Evolutionary conservation across 306 rosid species (phyloP), one percentile per base, ranked within the genome.

Genomic region (Vigna trinervia): DNA sequence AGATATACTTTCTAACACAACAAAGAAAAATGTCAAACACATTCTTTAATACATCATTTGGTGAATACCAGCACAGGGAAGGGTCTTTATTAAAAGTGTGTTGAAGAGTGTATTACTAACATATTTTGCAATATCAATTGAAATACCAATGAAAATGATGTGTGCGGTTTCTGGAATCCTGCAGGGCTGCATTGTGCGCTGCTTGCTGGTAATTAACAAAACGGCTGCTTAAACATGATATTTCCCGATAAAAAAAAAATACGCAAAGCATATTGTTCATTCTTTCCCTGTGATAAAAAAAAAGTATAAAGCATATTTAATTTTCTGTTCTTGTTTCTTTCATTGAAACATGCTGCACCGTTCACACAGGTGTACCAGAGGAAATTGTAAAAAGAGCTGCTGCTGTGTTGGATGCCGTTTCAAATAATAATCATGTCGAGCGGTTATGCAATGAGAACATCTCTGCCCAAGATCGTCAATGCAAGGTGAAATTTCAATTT

Each of bases 181-280:
- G 88, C 93, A 95, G 98, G 98, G 51, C 83, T 95, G 79, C 97
- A 95, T 76, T 95, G 98, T 82, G 98, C 98, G 0, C 85, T 78
- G 50, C 98, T 89, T 79, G 97, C 97, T 36, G 98, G 98, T 94
- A 89, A 45, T 74, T 71, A 48, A 48, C 43, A 53, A 74, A 67
- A 70, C 32, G 41, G 17, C 57, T 67, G 75, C 75, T 69, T 81
- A 41, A 76, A 72, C 78, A 53, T 69, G 73, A 72, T 50, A 65
- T 68, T 12, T 52, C 32, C 54, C 12, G 68, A 53, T 62, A 8
- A 17, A 58, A 60, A 58, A 60, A 60, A 43, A 51, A 12, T 8
- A 62, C 4, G 22, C 10, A 28, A 60, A 1, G 45, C 67, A 28
- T 30, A 30, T 60, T 60, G 5, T 60, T 60, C 66, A 14, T 61